phyloP scores from a whole-genome alignment of 305 asterid genomes.

The Fraxinus albicans region DNA sequence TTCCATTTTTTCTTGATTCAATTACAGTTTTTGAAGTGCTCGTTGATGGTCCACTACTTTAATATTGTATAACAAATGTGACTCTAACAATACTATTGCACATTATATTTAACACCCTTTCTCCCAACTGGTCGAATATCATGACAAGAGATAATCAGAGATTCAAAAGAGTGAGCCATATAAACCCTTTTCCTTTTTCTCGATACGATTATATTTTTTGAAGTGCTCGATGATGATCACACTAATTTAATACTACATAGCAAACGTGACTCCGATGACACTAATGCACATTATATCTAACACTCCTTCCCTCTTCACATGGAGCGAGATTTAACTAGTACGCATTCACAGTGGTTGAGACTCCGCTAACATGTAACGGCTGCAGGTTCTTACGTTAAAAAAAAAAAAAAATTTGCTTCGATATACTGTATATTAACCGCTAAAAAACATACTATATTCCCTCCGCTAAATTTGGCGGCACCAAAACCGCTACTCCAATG shows the following conservation, averaged over 20 bases:
- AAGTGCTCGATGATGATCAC: neutral
- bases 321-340: too few species aligned
- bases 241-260: too few species aligned
- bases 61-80: neutral
- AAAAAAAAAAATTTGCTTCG: neutral
- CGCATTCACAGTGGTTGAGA: too few species aligned
- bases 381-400: neutral
- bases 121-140: neutral
- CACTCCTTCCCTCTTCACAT: neutral
- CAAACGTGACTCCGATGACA: neutral
- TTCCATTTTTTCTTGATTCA: neutral
- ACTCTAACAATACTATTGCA: neutral
- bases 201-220: neutral
- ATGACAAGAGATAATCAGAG: too few species aligned
- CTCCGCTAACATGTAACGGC: too few species aligned
- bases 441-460: slow-evolving; percentile 15
- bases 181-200: neutral
- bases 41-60: neutral
- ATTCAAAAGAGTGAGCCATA: neutral
- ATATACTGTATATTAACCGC: slow-evolving; percentile 4
- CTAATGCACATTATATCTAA: neutral
- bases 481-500: slow-evolving; percentile 28
- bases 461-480: slow-evolving; percentile 53
- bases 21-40: neutral
- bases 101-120: neutral